Evolutionary conservation across 768 basidiomycete species (phyloP).

Genomic region (Boletus fagicola): DNA sequence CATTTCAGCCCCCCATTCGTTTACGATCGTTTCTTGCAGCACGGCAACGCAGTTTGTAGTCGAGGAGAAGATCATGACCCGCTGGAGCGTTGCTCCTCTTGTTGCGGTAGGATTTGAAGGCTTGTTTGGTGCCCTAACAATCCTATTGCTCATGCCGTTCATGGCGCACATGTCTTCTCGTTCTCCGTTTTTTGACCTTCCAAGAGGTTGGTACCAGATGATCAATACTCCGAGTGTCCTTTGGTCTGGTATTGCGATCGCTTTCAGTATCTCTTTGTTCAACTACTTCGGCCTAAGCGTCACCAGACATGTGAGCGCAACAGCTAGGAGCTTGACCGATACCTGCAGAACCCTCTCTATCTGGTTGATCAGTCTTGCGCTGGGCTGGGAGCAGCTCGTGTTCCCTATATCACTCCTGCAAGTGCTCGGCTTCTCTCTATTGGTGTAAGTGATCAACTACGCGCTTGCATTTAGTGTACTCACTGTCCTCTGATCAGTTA

Average conservation of each 20-base stretch:
- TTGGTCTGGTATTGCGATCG: conserved; percentile 67
- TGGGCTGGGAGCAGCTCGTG: conserved; percentile 88
- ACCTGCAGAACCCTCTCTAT: conserved; percentile 95
- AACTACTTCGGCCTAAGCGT: conserved; percentile 92
- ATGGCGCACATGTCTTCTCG: conserved; percentile 66
- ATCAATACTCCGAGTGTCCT: conserved; percentile 71
- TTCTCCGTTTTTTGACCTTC: conserved; percentile 81
- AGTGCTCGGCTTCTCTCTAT: conserved; percentile 77
- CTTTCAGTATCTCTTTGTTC: conserved; percentile 74
- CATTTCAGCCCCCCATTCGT: neutral
- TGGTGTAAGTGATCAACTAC: conserved; percentile 66
- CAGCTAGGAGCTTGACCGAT: conserved; percentile 87
- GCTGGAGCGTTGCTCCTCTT: conserved; percentile 82
- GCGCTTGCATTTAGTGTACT: conserved; percentile 7
- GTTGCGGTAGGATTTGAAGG: conserved; percentile 96
- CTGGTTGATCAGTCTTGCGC: conserved; percentile 85
- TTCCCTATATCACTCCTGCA: conserved; percentile 83
- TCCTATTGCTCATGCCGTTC: conserved; percentile 77
- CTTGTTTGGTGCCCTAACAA: conserved; percentile 80
- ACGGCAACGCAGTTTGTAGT: conserved; percentile 91
- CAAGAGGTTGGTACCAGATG: conserved; percentile 88
- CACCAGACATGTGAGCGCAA: conserved; percentile 90
- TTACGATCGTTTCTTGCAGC: conserved; percentile 40
- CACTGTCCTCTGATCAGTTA: conserved; percentile 48
- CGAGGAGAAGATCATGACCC: conserved; percentile 94